Evolutionary conservation across 179 eudicot species (phyloP).

Genomic region (Beta macrorhiza): DNA sequence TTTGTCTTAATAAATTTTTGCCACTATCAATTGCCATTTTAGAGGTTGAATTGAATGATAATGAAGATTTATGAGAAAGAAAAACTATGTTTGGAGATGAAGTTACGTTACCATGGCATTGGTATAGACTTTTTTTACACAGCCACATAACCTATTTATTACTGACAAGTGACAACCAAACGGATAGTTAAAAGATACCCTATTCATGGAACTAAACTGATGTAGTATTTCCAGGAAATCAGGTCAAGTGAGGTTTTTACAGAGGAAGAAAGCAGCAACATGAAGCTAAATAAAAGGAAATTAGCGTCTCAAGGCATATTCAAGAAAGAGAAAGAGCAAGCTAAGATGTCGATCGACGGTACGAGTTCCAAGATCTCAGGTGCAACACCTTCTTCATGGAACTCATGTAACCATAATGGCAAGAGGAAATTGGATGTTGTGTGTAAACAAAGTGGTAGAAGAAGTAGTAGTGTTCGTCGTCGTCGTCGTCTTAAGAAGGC

Average conservation of each 20-base stretch:
- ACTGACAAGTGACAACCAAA: too few species aligned
- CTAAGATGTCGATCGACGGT: conserved; percentile 8
- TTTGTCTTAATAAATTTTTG: too few species aligned
- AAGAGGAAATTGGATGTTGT: conserved; percentile 27
- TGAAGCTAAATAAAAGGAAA: conserved; percentile 38
- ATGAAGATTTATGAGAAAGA: too few species aligned
- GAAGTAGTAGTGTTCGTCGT: background rate
- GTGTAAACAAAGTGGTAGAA: conserved; percentile 27
- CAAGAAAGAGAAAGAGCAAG: background rate
- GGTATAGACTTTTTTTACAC: too few species aligned
- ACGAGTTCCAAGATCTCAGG: conserved; percentile 36
- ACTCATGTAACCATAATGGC: conserved; percentile 24
- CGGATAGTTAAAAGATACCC: too few species aligned
- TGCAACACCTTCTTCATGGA: conserved; percentile 40
- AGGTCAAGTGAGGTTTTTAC: background rate
- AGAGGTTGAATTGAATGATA: background rate
- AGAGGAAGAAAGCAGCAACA: conserved; percentile 21
- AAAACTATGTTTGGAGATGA: too few species aligned
- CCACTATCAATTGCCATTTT: too few species aligned
- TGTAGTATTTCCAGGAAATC: conserved; percentile 15
- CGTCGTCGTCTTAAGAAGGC: conserved; percentile 23
- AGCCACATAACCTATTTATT: too few species aligned
- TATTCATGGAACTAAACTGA: background rate
- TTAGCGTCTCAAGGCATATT: background rate
- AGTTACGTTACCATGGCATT: too few species aligned